Conservation (phyloP, 495 filamentous ascomycete species). For the Alectoria sarmentosa region DNA sequence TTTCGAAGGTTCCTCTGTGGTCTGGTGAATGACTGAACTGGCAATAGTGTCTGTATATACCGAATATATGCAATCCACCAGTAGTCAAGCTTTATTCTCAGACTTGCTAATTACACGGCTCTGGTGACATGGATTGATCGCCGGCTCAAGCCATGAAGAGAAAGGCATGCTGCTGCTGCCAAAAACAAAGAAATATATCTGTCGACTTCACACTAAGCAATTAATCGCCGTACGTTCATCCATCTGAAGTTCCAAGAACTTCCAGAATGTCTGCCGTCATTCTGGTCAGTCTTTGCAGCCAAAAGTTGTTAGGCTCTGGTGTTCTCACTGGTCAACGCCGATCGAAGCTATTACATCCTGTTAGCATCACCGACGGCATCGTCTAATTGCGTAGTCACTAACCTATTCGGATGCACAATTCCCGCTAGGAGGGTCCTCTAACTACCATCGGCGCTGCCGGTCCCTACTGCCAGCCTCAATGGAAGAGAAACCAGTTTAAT, state of each 20-base stretch:
- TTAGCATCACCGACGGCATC: neutral
- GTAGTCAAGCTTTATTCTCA: neutral
- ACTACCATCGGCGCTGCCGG: neutral
- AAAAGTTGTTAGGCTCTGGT: neutral
- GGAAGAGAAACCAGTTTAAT: constrained; percentile 1
- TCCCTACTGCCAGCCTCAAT: neutral
- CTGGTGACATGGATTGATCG: neutral
- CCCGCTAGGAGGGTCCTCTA: neutral
- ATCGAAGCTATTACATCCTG: neutral
- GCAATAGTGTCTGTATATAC: neutral
- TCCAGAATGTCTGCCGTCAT: neutral
- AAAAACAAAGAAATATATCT: neutral
- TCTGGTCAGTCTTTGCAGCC: neutral
- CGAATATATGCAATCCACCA: neutral
- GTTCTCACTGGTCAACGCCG: neutral
- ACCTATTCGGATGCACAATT: neutral
- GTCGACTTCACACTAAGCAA: neutral
- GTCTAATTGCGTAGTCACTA: neutral
- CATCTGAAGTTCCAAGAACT: neutral
- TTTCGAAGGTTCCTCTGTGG: neutral
- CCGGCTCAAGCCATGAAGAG: neutral
- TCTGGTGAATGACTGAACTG: neutral
- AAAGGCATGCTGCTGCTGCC: neutral
- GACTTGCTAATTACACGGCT: neutral
- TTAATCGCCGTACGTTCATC: neutral